A percentile compares a stretch with the other conserved stretches of the same genome.
These are phyloP conservation scores for Calycina herbarum DNA, from an alignment of 2,329 filamentous ascomycete genomes.

Conservation along the genomic window DNA sequence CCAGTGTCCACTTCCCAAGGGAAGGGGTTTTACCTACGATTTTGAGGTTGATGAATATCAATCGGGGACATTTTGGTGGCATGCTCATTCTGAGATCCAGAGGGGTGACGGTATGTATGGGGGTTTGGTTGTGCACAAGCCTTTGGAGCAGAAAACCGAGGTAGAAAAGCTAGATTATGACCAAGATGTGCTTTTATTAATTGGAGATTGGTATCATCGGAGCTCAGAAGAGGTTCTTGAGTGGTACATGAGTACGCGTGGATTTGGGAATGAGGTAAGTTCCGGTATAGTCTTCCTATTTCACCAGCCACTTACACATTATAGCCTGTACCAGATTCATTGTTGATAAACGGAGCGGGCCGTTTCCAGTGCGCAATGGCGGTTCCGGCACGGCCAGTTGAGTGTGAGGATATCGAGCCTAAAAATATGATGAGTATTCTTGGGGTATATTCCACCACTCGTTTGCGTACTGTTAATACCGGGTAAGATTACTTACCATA, in stretches of 20 bases:
- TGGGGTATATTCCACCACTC: constrained; percentile 15
- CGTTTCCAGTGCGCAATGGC: constrained; percentile 47
- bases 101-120: constrained; percentile 49
- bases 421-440: constrained; percentile 32
- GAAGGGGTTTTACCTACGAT: constrained; percentile 35
- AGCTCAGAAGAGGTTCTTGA: constrained; percentile 42
- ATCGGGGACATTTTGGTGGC: constrained; percentile 39
- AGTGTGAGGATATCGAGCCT: constrained; percentile 38
- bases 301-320: constrained; percentile 1
- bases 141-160: constrained; percentile 23
- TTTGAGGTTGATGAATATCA: constrained; percentile 40
- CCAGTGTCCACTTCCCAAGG: constrained; percentile 28
- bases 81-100: constrained; percentile 46
- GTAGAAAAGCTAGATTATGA: constrained; percentile 33
- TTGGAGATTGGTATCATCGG: constrained; percentile 52
- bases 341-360: constrained; percentile 49
- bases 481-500: background rate
- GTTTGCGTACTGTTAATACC: background rate
- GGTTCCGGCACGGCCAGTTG: constrained; percentile 45
- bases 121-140: constrained; percentile 46
- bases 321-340: constrained; percentile 49
- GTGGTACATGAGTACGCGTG: constrained; percentile 45
- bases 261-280: constrained; percentile 45
- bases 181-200: constrained; percentile 46
- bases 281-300: background rate